phyloP scores from a whole-genome alignment of 768 basidiomycete genomes.

The Cantharellus cinnabarinus region DNA sequence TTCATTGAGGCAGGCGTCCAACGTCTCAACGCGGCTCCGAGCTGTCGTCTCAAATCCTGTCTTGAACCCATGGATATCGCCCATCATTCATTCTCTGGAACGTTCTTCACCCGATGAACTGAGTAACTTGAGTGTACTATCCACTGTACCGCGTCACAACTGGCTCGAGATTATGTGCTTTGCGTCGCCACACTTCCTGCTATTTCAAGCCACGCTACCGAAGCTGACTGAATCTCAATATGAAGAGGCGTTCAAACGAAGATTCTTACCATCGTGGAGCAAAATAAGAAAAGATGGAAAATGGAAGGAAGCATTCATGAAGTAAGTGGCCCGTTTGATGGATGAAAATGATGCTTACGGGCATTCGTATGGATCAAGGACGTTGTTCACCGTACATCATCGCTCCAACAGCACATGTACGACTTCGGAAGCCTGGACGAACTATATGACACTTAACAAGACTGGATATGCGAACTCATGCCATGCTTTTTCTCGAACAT shows the following conservation, averaged over 20 bases:
- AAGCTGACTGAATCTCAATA: conserved; percentile 45
- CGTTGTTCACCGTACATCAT: conserved; percentile 47
- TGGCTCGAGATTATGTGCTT: conserved; percentile 59
- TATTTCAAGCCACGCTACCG: conserved; percentile 49
- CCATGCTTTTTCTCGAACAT: conserved; percentile 44
- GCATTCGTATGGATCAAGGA: conserved; percentile 18
- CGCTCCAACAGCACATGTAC: conserved; percentile 50
- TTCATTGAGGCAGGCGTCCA: conserved; percentile 36
- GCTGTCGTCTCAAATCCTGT: conserved; percentile 31
- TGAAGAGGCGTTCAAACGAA: conserved; percentile 49
- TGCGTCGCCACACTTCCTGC: conserved; percentile 38
- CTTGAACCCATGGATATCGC: conserved; percentile 56
- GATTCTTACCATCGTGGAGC: conserved; percentile 60
- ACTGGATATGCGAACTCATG: conserved; percentile 57
- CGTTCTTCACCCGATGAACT: conserved; percentile 16
- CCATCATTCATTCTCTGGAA: conserved; percentile 39
- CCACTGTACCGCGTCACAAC: conserved; percentile 50
- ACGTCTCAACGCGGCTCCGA: conserved; percentile 38
- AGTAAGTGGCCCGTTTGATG: conserved; percentile 23
- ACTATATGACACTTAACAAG: conserved; percentile 54
- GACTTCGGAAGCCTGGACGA: conserved; percentile 66
- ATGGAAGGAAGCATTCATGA: conserved; percentile 50
- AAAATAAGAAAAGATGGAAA: conserved; percentile 40
- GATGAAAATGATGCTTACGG: conserved; percentile 4
- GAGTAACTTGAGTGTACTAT: conserved; percentile 39